Evolutionary conservation across 2,329 filamentous ascomycete genomes (phyloP).

Genomic region (Dactylella cylindrospora): DNA sequence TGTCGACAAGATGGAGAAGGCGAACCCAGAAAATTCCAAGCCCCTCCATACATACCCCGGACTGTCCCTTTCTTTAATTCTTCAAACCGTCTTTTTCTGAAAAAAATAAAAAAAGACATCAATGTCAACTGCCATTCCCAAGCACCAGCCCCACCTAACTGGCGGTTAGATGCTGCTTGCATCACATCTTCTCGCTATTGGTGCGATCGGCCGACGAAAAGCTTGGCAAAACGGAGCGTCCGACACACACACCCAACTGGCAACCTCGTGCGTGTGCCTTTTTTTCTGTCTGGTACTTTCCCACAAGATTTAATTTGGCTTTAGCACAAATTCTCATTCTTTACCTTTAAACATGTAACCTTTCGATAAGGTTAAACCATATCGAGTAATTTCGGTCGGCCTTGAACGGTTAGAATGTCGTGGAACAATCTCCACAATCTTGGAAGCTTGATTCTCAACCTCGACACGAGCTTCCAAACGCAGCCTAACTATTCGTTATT

Average conservation of each 20-base stretch:
- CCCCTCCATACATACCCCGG: constrained; percentile 11
- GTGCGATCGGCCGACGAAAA: constrained; percentile 2
- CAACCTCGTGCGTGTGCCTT: too few species aligned
- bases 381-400: constrained; percentile 23
- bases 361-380: neutral
- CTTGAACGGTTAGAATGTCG: neutral
- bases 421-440: neutral
- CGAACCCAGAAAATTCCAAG: neutral
- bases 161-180: constrained; percentile 41
- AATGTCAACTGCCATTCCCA: neutral
- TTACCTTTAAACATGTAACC: neutral
- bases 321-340: neutral
- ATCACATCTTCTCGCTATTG: constrained; percentile 18
- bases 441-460: too few species aligned
- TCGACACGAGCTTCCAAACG: constrained; percentile 3
- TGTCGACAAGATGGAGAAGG: constrained; percentile 13
- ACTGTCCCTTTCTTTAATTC: too few species aligned
- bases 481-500: too few species aligned
- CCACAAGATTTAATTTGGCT: too few species aligned
- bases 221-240: constrained; percentile 35
- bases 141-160: constrained; percentile 20
- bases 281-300: too few species aligned
- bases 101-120: neutral
- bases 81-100: too few species aligned
- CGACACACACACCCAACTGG: too few species aligned